Evolutionary conservation across 2,329 filamentous ascomycete species (phyloP).

Genomic region (Basipetospora chlamydospora): DNA sequence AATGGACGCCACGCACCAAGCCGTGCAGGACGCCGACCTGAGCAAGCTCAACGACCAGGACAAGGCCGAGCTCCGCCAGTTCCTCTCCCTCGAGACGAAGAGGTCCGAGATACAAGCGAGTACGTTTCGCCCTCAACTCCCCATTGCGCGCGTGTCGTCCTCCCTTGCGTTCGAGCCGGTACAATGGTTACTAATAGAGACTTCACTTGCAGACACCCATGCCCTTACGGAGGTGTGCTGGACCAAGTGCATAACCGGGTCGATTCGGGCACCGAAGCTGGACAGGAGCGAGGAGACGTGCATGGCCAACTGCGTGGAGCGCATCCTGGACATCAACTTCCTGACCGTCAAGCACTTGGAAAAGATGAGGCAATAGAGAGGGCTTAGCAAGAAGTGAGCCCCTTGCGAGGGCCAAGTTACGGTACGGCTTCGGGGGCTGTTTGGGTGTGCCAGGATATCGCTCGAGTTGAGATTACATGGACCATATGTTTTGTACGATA

Average conservation of each 20-base stretch:
- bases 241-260: conserved; percentile 76
- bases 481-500: too few relatives aligned
- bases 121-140: conserved; percentile 24
- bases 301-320: conserved; percentile 81
- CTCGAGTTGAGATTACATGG: too few relatives aligned
- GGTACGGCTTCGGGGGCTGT: not conserved
- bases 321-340: conserved; percentile 81
- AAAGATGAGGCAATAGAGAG: conserved; percentile 32
- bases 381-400: too few relatives aligned
- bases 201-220: conserved; percentile 31
- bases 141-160: too few relatives aligned
- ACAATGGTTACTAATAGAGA: too few relatives aligned
- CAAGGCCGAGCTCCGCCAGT: conserved; percentile 76
- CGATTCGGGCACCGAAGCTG: conserved; percentile 56
- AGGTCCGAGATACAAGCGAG: conserved; percentile 54
- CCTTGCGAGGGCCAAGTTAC: too few relatives aligned
- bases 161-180: too few relatives aligned
- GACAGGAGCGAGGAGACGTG: conserved; percentile 70
- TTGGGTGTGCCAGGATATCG: too few relatives aligned
- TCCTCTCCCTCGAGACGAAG: conserved; percentile 72
- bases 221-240: conserved; percentile 65
- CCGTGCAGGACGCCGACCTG: conserved; percentile 45
- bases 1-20: conserved; percentile 4
- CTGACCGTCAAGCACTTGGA: conserved; percentile 77
- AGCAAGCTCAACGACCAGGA: conserved; percentile 66